Evolutionary conservation across 2,329 filamentous ascomycete genomes (phyloP).

Genomic region (Clonostachys byssicola): DNA sequence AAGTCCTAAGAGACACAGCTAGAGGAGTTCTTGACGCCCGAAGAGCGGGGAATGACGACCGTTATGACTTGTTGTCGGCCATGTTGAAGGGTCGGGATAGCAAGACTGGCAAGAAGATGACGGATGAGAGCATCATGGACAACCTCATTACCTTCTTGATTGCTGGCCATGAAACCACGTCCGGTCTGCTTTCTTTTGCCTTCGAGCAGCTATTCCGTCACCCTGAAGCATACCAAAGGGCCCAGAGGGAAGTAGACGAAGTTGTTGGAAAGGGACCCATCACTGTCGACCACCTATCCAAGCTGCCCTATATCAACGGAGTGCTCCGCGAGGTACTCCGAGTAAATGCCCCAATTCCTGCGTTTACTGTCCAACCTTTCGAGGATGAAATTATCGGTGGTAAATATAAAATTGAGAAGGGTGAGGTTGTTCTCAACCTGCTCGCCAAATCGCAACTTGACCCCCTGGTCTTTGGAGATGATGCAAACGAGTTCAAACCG

Average conservation of each 20-base stretch:
- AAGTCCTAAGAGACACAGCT: conserved; percentile 44
- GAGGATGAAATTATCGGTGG: conserved; percentile 43
- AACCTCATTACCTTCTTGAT: conserved; percentile 70
- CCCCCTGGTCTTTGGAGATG: conserved; percentile 41
- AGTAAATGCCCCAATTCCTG: conserved; percentile 16
- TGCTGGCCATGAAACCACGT: conserved; percentile 63
- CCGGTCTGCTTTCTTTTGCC: conserved; percentile 56
- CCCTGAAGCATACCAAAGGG: conserved; percentile 48
- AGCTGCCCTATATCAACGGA: conserved; percentile 60
- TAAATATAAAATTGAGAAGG: conserved; percentile 45
- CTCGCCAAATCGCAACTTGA: conserved; percentile 49
- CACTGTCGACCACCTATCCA: conserved; percentile 52
- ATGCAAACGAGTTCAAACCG: conserved; percentile 53
- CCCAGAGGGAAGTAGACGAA: conserved; percentile 57
- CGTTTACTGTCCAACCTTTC: conserved; percentile 18
- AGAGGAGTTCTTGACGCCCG: conserved; percentile 52
- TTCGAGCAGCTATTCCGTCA: conserved; percentile 58
- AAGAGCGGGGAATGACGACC: conserved; percentile 45
- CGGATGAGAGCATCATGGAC: conserved; percentile 54
- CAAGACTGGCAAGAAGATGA: conserved; percentile 57
- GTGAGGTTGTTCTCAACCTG: conserved; percentile 36
- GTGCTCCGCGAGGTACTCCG: conserved; percentile 51
- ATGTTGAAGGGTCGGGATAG: conserved; percentile 62
- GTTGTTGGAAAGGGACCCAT: conserved; percentile 53
- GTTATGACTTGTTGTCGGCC: conserved; percentile 59